Evolutionary conservation across 1,284 basidiomycete species (phyloP), one percentile per base, ranked within the genome.

Genomic region (Porogramme epimiltina): DNA sequence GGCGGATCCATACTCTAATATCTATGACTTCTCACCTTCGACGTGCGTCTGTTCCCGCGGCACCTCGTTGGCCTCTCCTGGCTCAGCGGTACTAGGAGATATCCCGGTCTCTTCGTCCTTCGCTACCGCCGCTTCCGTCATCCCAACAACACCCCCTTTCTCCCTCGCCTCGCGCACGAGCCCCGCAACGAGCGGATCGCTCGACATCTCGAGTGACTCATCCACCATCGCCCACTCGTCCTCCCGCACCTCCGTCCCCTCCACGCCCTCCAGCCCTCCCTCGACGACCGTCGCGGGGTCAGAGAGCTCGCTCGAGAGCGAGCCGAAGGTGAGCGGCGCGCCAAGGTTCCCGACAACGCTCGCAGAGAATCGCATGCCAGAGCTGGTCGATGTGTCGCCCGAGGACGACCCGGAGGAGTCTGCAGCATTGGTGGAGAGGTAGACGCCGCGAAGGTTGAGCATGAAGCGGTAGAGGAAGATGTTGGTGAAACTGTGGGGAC

Each of bases 401-500:
- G 20, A 6, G 34, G 34, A 37, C 4, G 28, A 22, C 47, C 22
- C 16, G 8, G 25, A 20, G n/a, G 19, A 22, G 36, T 20, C 34
- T 24, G 26, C 22, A 24, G 22, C 16, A 40, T 40, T 3, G 16
- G 52, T 36, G 4, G 45, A 22, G 39, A 63, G 53, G 46, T 60
- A 59, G 42, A 62, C 51, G 0, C 59, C 58, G 42, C 63, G 62
- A 2, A 65, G 54, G 54, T 63, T 55, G 39, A 63, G 56, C 52
- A 65, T 63, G 55, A 65, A 65, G 40, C 59, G 62, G 24, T 54
- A 55, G 38, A 57, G 46, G 42, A 58, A 59, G 41, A 65, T 60
- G 25, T 54, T 51, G 45, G 54, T 58, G 47, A 66, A 52, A 18
- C 64, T 65, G 47, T 5, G 33, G 6, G 36, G 37, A 9, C 8